These are phyloP conservation scores for Diphasiastrum complanatum DNA, from an alignment of 83 land plant species.

Conservation along the genomic window DNA sequence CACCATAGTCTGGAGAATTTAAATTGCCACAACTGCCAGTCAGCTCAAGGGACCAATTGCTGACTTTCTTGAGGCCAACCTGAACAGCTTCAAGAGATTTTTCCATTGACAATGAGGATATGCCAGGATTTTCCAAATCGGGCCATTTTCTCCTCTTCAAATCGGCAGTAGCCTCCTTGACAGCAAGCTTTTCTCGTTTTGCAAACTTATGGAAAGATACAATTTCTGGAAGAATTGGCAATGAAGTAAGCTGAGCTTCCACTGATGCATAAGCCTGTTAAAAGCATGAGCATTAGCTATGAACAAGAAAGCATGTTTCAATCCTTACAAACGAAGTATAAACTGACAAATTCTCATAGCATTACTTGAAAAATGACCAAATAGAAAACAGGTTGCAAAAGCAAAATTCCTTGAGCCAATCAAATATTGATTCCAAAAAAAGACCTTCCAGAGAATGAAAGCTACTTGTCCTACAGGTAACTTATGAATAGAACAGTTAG, in stretches of 20 bases:
- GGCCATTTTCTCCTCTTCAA: slow-evolving; percentile 40
- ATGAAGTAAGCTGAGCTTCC: slow-evolving; percentile 47
- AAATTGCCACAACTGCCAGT: slow-evolving; percentile 53
- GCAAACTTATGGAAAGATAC: slow-evolving; percentile 96
- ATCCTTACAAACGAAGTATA: neutral
- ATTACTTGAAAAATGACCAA: too few relatives aligned
- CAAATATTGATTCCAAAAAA: too few relatives aligned
- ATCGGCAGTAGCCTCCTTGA: slow-evolving; percentile 21
- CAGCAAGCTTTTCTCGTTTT: slow-evolving; percentile 47
- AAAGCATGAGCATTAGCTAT: neutral
- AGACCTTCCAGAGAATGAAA: neutral
- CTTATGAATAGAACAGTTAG: too few relatives aligned
- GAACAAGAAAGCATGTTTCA: neutral
- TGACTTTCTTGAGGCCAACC: slow-evolving; percentile 23
- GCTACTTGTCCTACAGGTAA: too few relatives aligned
- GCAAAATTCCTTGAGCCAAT: too few relatives aligned
- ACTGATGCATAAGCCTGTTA: slow-evolving; percentile 75
- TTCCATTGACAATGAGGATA: slow-evolving; percentile 62
- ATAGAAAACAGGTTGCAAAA: too few relatives aligned
- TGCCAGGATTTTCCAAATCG: slow-evolving; percentile 42
- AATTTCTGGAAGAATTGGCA: slow-evolving; percentile 74
- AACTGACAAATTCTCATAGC: too few relatives aligned
- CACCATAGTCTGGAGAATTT: neutral
- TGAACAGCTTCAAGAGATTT: slow-evolving; percentile 54
- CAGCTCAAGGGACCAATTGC: slow-evolving; percentile 73